Evolutionary conservation across 2,329 filamentous ascomycete genomes (phyloP).

Genomic region (Nigrospora oryzae): DNA sequence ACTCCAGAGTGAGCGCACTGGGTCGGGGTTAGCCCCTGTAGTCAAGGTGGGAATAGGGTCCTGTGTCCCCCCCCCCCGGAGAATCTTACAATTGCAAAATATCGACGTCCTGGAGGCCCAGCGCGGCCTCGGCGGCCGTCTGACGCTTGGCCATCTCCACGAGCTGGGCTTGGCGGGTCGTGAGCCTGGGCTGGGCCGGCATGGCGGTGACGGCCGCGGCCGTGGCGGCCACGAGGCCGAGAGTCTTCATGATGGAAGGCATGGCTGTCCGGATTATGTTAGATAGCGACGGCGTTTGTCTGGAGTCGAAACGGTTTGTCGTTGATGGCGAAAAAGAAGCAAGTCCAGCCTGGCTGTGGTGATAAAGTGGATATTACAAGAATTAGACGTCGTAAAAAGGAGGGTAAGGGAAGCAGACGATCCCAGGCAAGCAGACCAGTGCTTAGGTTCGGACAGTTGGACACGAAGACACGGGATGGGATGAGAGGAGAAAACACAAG

Average conservation of each 20-base stretch:
- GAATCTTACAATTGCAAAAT: constrained; percentile 49
- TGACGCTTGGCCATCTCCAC: constrained; percentile 40
- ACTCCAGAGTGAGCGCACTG: constrained; percentile 65
- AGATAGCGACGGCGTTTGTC: background rate
- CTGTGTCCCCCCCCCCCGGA: background rate
- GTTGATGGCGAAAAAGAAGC: constrained; percentile 14
- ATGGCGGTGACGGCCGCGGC: constrained; percentile 36
- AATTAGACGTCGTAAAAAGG: constrained; percentile 20
- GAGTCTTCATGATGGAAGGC: constrained; percentile 37
- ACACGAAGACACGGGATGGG: constrained; percentile 20
- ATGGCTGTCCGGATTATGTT: constrained; percentile 25
- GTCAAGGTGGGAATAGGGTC: no score
- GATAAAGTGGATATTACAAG: constrained; percentile 25
- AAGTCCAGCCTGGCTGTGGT: constrained; percentile 32
- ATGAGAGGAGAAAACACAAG: constrained; percentile 19
- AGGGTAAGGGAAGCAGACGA: constrained; percentile 25
- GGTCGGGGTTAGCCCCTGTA: constrained; percentile 6
- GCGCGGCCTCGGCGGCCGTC: constrained; percentile 35
- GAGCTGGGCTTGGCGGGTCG: constrained; percentile 33
- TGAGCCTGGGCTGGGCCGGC: constrained; percentile 35
- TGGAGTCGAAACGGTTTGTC: constrained; percentile 4
- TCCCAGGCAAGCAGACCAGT: constrained; percentile 40
- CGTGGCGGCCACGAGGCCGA: constrained; percentile 32
- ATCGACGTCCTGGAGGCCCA: constrained; percentile 42
- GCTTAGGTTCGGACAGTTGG: constrained; percentile 28